Base-by-base conservation (phyloP, 768 basidiomycete genomes). In the Mycena indigotica region DNA sequence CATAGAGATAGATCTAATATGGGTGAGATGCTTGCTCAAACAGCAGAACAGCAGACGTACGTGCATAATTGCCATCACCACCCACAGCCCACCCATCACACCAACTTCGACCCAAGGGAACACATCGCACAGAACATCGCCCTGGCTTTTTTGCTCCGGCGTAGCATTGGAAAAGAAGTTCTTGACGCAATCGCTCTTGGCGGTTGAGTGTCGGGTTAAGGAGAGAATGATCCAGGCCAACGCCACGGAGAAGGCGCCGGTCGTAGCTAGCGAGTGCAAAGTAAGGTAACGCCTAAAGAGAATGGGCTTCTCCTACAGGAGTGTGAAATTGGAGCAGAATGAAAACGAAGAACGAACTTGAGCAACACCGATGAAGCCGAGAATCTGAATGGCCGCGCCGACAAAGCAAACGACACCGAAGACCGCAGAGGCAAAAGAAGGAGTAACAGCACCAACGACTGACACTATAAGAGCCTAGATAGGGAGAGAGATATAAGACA, bases 91-190 rank as follows among this genome's bases (percentile, higher is more conserved):
- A 19, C 80, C 89, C 93, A 98, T 95, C 55, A 98, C 75, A 32
- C 95, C 95, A 15, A 97, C 77, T 65, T 91, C 90, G 10, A 93
- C 90, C 92, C 94, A 97, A 4, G 93, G 80, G 68, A 98, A 96
- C 53, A 97, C 88, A 46, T 87, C 78, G 74, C 97, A 99, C 23
- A 98, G 79, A 4, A 82, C 85, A 30, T 86, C 71, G 5, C 86
- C 90, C 69, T 93, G 82, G 32, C 72, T 69, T 50, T 72, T 62
- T 57, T 64, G 67, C 13, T 73, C 71, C 4, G 67, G 30, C 23
- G 13, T 50, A 28, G 73, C 66, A 63, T 74, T 69, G 17, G 76
- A 67, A 69, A 86, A 90, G 74, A 84, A 90, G 40, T 79, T 72
- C 3, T 61, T 50, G 57, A 86, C 73, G 69, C 96, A 99, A 2